Evolutionary conservation across 169 alveolate species (phyloP), one percentile per base, ranked within the genome.

Genomic region (Theileria sp.): DNA sequence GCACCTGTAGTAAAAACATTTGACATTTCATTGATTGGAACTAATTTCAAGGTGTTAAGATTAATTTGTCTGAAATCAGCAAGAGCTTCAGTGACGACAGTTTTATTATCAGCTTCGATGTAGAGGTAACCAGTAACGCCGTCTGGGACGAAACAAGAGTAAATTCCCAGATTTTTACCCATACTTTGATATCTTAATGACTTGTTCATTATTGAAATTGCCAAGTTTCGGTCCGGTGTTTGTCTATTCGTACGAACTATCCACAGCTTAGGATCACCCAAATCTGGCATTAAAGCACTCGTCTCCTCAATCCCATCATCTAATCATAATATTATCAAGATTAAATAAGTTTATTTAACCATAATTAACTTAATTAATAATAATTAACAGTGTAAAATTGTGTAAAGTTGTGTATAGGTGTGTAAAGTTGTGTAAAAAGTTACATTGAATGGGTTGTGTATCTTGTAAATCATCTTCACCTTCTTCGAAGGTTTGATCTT

Each of bases 261-360:
- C 96, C 96, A 93, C 67, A 93, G 84, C 75, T 93, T 93, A 9
- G 96, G 96, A 56, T 92, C 95, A 75, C 83, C 88, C 68, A 87
- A 38, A 64, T 87, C 90, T 1, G 94, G 94, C 71, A 89, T 70
- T 23, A 89, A 74, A 3, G 78, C 86, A n/a, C 77, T 69, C 10
- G 90, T 64, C 23, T 84, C 86, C 23, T 77, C 86, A 17, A 84
- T 67, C 30, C 38, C 83, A 9, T 77, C 87, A 50, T 84, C 83
- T 81, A 58, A n/a, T 72, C 17, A 83, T 49, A 32, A 75, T 75
- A 6, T 32, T 3, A 32, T 32, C 36, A 32, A n/a, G n/a, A n/a
- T n/a, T n/a, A n/a, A n/a, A n/a, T n/a, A n/a, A n/a, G n/a, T n/a
- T n/a, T n/a, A n/a, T n/a, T n/a, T n/a, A n/a, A n/a, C n/a, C 36